Base-by-base conservation (phyloP, 2,329 filamentous ascomycete species). In the Beauveria sp. region DNA sequence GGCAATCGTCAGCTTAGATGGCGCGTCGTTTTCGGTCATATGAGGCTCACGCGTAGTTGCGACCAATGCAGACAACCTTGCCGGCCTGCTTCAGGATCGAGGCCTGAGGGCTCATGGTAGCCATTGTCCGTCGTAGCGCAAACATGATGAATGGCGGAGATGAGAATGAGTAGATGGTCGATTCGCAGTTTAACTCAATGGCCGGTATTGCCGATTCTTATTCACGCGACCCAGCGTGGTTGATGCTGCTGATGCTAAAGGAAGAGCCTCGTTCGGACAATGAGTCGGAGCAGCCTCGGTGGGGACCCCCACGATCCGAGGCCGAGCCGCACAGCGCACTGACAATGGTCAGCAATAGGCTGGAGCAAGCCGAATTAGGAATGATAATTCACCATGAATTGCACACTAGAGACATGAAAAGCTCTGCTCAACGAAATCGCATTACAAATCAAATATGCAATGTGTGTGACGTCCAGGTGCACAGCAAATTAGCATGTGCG, bases 31-130 rank as follows among this genome's bases (percentile, higher is more conserved):
- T 30, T 18, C 20, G 72, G 44, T 48, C 73, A 8, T 28, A n/a
- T 30, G 52, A 46, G 18, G 76, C 88, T 73, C 76, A 94, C 90
- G 92, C 93, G 82, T 97, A 99, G 80, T 99, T 96, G 69, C 94
- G 85, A 68, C 92, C 91, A 71, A 97, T 96, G 77, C 93, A 97
- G 72, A 96, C 89, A 60, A 96, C 85, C 80, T 96, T 91, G 64
- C 83, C 80, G 26, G 84, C 84, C 57, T 80, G 77, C 70, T 77
- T 81, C 60, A 84, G 70, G 26, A 76, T 74, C 50, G 79, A 77
- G 62, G 78, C 77, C 66, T 76, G 72, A 47, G 78, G 70, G 44
- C 75, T 74, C 71, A 73, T 66, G 18, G 68, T 75, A 63, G 72
- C 72, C 68, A 76, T 70, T 64, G 72, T 69, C 61, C 73, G 68